phyloP scores from a whole-genome alignment of 495 filamentous ascomycete species.

The Aspergillus campestris region DNA sequence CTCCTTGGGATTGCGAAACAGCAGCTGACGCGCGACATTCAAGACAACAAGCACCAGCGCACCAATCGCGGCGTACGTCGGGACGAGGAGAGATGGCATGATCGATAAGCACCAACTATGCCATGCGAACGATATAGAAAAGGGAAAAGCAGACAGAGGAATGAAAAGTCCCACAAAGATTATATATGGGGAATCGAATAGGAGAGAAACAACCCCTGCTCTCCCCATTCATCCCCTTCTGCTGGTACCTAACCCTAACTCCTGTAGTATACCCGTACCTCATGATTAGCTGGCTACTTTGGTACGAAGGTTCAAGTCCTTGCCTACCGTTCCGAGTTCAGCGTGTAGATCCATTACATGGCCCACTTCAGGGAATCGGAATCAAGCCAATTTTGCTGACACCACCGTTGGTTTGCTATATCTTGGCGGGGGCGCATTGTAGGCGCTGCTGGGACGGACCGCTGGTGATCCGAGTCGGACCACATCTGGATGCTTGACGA shows the following conservation, averaged over 20 bases:
- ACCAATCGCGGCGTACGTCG: conserved; percentile 18
- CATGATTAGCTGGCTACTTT: neutral
- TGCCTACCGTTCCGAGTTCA: too few relatives aligned
- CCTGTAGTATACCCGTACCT: too few relatives aligned
- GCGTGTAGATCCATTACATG: neutral
- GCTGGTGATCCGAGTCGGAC: conserved; percentile 3
- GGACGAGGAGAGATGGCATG: conserved; percentile 11
- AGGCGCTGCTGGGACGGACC: neutral
- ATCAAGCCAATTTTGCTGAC: conserved; percentile 4
- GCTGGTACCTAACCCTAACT: too few relatives aligned
- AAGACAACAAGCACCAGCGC: conserved; percentile 44
- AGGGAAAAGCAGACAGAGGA: neutral
- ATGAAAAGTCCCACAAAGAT: neutral
- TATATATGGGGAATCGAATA: neutral
- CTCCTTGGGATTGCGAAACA: conserved; percentile 63
- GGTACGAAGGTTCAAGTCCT: neutral
- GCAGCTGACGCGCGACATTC: conserved; percentile 60
- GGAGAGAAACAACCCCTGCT: neutral
- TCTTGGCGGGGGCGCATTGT: too few relatives aligned
- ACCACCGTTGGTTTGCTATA: neutral
- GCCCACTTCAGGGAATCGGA: conserved; percentile 3
- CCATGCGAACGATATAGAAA: neutral
- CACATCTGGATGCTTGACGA: neutral
- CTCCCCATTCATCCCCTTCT: too few relatives aligned
- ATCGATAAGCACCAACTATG: neutral